Conservation (phyloP, 2,329 filamentous ascomycete species). For the Scedosporium minutisporum region DNA sequence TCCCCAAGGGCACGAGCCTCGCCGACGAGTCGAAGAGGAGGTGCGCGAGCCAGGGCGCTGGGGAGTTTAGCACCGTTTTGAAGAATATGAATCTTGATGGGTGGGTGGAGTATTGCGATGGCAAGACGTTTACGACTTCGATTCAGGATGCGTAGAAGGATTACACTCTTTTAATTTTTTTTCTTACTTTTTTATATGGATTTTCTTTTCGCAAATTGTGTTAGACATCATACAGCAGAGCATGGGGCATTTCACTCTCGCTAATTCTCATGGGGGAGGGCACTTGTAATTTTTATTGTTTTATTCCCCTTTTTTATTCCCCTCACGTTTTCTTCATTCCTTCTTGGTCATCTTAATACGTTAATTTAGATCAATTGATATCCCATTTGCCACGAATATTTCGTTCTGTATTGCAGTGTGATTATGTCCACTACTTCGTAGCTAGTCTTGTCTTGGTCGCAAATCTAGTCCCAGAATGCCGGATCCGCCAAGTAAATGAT, state of each 20-base stretch:
- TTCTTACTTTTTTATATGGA: background rate
- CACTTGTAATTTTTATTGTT: background rate
- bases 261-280: background rate
- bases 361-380: background rate
- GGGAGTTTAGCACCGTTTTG: slow-evolving; percentile 52
- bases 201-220: background rate
- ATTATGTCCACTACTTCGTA: no score
- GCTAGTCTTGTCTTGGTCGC: no score
- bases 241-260: background rate
- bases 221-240: background rate
- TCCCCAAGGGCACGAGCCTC: slow-evolving; percentile 18
- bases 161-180: background rate
- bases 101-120: slow-evolving; percentile 49
- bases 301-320: background rate
- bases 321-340: background rate
- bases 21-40: slow-evolving; percentile 12
- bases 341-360: background rate
- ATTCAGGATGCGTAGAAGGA: background rate
- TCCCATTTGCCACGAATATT: background rate
- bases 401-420: no score
- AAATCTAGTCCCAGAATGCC: no score
- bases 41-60: slow-evolving; percentile 35
- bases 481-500: no score
- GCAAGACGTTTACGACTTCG: slow-evolving; percentile 18
- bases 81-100: slow-evolving; percentile 56